Evolutionary conservation across 306 rosid species (phyloP).

Genomic region (Cucurbita maxima): DNA sequence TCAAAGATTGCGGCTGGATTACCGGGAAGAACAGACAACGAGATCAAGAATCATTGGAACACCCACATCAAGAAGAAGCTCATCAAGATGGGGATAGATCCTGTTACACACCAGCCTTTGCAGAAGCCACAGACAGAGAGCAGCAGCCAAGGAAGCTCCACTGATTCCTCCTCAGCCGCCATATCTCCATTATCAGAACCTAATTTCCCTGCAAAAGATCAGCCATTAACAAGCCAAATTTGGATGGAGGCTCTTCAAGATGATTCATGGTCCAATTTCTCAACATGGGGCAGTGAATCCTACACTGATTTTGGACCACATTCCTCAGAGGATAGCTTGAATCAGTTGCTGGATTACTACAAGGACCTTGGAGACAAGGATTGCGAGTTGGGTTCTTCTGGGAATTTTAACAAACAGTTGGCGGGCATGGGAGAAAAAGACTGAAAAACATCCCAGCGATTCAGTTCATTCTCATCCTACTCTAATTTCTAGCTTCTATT

Average conservation of each 20-base stretch:
- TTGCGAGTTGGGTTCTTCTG: conserved; percentile 18
- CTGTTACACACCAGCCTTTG: conserved; percentile 62
- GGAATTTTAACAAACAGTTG: conserved; percentile 6
- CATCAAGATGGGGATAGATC: conserved; percentile 72
- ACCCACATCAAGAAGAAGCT: conserved; percentile 80
- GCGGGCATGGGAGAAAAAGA: not conserved
- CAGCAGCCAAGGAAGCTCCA: not conserved
- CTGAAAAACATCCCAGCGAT: not conserved
- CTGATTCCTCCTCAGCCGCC: not conserved
- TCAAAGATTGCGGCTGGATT: conserved; percentile 77
- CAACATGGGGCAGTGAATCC: not conserved
- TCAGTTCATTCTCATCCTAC: not conserved
- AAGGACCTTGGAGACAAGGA: conserved; percentile 20
- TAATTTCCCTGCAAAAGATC: not conserved
- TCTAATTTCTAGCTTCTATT: not conserved
- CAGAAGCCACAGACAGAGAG: not conserved
- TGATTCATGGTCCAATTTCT: conserved; percentile 14
- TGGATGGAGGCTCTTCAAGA: not conserved
- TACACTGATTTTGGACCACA: conserved; percentile 16
- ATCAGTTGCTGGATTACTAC: conserved; percentile 17
- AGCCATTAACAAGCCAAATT: not conserved
- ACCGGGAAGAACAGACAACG: conserved; percentile 86
- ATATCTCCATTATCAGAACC: not conserved
- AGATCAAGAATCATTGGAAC: conserved; percentile 87
- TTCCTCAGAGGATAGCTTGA: conserved; percentile 12